Percentiles rank a stretch among this genome's conserved stretches.
These are phyloP conservation scores for Chlorella sorokiniana DNA, from an alignment of 139 green algal genomes.

Conservation along the genomic window DNA sequence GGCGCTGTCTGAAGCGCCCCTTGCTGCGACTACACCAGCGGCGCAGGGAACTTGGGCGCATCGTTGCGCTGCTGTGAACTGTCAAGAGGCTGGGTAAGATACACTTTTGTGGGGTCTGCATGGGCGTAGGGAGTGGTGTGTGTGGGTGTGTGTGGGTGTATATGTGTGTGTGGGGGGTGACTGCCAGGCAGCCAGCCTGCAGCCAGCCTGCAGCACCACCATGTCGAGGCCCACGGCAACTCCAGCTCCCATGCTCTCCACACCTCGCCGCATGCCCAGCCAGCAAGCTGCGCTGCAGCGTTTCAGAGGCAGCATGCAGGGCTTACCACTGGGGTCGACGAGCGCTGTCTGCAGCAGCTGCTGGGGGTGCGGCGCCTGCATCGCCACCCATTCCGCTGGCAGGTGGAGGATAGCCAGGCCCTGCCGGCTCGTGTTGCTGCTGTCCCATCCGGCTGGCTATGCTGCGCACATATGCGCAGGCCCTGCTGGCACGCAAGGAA, in stretches of 20 bases:
- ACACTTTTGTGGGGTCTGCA: conserved; percentile 30
- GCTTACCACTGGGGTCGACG: conserved; percentile 40
- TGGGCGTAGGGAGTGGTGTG: too few relatives aligned
- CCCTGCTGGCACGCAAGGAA: not conserved
- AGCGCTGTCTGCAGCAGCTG: conserved; percentile 31
- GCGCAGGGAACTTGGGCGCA: conserved; percentile 34
- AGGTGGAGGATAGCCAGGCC: not conserved
- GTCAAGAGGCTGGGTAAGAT: conserved; percentile 37
- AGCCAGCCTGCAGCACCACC: too few relatives aligned
- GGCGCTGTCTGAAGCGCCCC: not conserved
- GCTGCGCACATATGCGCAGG: conserved; percentile 25
- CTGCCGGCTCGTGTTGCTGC: conserved; percentile 6
- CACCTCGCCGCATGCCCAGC: not conserved
- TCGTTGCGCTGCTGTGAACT: not conserved
- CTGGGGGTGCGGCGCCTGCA: not conserved
- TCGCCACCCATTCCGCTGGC: not conserved
- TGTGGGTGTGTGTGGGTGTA: too few relatives aligned
- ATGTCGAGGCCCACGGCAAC: too few relatives aligned
- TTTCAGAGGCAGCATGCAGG: not conserved
- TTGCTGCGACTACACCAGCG: not conserved
- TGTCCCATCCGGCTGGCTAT: conserved; percentile 16
- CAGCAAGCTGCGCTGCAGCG: not conserved
- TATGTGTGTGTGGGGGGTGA: not conserved
- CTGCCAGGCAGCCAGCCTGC: not conserved
- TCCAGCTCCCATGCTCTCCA: too few relatives aligned